Conservation (phyloP, 345 rosid species). For the Salix suchowensis region DNA sequence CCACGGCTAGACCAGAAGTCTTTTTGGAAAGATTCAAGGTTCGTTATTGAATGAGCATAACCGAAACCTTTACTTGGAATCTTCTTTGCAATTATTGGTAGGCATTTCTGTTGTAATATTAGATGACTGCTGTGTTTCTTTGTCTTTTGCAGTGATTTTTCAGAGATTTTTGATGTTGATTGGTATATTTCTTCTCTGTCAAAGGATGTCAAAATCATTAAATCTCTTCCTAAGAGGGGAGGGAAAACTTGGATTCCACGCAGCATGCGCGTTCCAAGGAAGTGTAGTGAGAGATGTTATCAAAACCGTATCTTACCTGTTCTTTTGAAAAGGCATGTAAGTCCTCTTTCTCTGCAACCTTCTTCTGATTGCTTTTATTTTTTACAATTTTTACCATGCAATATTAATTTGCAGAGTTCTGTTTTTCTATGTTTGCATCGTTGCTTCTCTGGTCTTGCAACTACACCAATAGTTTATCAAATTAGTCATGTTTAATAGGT, state of each 20-base stretch:
- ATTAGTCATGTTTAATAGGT: neutral
- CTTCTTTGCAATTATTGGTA: neutral
- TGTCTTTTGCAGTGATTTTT: conserved; percentile 59
- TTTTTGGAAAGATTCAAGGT: conserved; percentile 99
- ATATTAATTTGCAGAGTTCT: neutral
- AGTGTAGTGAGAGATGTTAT: conserved; percentile 90
- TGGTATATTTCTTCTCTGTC: conserved; percentile 75
- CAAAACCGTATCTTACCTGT: conserved; percentile 76
- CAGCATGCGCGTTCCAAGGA: conserved; percentile 90
- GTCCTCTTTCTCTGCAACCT: conserved; percentile 40
- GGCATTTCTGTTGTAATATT: neutral
- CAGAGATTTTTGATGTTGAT: conserved; percentile 75
- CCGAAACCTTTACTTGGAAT: neutral
- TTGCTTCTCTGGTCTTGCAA: neutral
- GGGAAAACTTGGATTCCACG: conserved; percentile 53
- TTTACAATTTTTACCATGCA: neutral
- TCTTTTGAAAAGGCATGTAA: conserved; percentile 99
- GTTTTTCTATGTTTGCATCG: neutral
- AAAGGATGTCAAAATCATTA: conserved; percentile 86
- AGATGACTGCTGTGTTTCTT: conserved; percentile 2
- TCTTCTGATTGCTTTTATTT: conserved; percentile 7
- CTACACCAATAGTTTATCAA: neutral
- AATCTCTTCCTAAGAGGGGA: conserved; percentile 67
- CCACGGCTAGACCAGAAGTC: conserved; percentile 96
- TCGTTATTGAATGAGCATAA: conserved; percentile 11